Evolutionary conservation across 371 early-diverging fungal species (phyloP).

Genomic region (Coemansia sp.): DNA sequence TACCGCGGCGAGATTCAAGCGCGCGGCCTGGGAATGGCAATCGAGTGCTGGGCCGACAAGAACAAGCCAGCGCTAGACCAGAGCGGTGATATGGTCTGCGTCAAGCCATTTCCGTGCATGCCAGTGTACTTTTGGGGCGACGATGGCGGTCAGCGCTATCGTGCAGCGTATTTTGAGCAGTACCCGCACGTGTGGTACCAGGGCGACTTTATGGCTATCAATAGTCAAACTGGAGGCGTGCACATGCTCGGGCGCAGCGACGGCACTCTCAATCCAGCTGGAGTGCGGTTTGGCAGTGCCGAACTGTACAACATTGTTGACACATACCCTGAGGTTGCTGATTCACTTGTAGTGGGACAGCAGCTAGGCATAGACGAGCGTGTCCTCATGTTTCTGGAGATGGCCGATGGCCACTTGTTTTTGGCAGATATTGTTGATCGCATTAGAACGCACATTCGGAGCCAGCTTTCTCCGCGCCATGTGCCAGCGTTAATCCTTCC

Average conservation of each 20-base stretch:
- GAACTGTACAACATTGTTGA: constrained; percentile 90
- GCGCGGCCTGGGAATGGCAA: constrained; percentile 88
- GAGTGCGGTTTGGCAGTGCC: constrained; percentile 93
- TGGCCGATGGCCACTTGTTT: constrained; percentile 57
- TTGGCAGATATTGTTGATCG: constrained; percentile 50
- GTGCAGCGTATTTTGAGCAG: constrained; percentile 83
- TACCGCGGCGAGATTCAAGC: constrained; percentile 94
- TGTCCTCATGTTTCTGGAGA: constrained; percentile 85
- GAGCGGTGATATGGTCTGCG: constrained; percentile 90
- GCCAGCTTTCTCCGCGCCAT: constrained; percentile 85
- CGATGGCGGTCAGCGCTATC: constrained; percentile 69
- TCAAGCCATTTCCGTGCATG: constrained; percentile 93
- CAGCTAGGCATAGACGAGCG: constrained; percentile 81
- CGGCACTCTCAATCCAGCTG: constrained; percentile 94
- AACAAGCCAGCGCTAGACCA: constrained; percentile 64
- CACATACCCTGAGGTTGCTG: constrained; percentile 66
- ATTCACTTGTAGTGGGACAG: constrained; percentile 82
- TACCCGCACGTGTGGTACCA: constrained; percentile 90
- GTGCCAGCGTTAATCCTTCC: constrained; percentile 87
- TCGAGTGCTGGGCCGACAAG: constrained; percentile 82
- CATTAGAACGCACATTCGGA: constrained; percentile 74
- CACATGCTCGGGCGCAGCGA: constrained; percentile 94
- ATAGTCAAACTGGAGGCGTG: constrained; percentile 84
- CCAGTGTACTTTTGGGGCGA: constrained; percentile 94
- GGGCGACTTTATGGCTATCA: constrained; percentile 89